Base-by-base conservation (phyloP, 2,329 filamentous ascomycete genomes). In the Trichoderma asperellum region DNA sequence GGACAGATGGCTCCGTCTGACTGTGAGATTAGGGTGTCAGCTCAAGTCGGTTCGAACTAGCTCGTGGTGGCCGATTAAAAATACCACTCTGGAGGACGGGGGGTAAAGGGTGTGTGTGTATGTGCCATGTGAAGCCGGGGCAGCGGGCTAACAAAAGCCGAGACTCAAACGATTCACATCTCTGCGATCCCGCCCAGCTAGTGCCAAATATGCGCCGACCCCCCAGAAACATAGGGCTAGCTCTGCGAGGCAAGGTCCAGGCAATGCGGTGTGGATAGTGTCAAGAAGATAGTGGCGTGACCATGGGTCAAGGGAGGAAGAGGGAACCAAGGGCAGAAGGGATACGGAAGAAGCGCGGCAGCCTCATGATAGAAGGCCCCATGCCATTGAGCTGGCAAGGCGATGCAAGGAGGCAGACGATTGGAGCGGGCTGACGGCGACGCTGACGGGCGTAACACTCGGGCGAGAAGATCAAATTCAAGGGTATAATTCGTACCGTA, bases 1-100 rank as follows among this genome's bases (percentile, higher is more conserved):
- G 85, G 72, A 89, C 85, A 63, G 87, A 85, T 72, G 86, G 85
- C 73, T 86, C 79, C 67, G 88, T 89, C 81, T 87, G 84, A 76
- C 88, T 91, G 77, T 68, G 74, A 74, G 65, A 71, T 57, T 47
- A 40, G 64, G 49, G 61, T 53, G 72, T 75, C 71, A 76, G 75
- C 72, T 70, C 43, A 71, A 68, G 57, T 70, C 60, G 34, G 55
- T 65, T 37, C 35, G 37, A 68, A 43, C 24, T 32, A 64, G 35
- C 40, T 58, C 52, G 57, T 47, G 49, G 40, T 56, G 34, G 34
- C 21, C 60, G 60, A 70, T 66, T 55, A 8, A 47, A 59, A 49
- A 49, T 59, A 52, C 49, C 52, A 47, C n/a, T 59, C 18, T 32
- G 16, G 27, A 52, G 29, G 40, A 55, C 32, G 63, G 68, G 55